Evolutionary conservation across 768 basidiomycete genomes (phyloP), one percentile per base, ranked within the genome.

Genomic region (Mycena rebaudengoi): DNA sequence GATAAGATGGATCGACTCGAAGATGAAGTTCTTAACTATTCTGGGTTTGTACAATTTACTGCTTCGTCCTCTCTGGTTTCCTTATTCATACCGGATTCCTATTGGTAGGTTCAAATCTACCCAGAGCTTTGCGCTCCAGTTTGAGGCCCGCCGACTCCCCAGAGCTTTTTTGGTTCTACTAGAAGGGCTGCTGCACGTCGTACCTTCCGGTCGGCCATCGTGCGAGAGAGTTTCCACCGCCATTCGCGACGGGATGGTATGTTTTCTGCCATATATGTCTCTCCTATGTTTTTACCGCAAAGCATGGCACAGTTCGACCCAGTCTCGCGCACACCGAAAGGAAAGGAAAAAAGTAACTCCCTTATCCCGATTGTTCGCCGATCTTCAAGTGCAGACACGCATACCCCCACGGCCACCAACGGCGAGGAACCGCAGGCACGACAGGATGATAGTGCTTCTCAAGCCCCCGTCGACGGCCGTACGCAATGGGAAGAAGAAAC

Each of bases 141-240:
- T 95, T 64, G 87, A 89, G 64, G 79, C 87, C 4, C 84, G 95
- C n/a, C 85, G 89, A 40, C 77, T 97, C 0, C 91, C 94, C 3
- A 79, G 86, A 5, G 82, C 90, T 6, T 89, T 89, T 64, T 79
- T 96, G 5, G 80, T 92, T 1, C 75, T 96, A 14, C 78, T 97
- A 26, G 91, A 94, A 63, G 83, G 85, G 58, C 80, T 97, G 41
- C 75, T 96, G 61, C 85, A 88, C 63, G 81, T 89, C 32, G 75
- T 74, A 3, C 89, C 95, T 0, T 73, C 77, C 4, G 74, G 74
- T n/a, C 82, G 95, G 52, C 92, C 92, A 8, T 85, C 88, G 0
- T 88, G 88, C 46, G 92, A 94, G 65, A 84, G 89, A 50, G 89
- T 96, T 14, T 74, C 82, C n/a, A 74, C 73, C 26, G 94, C 90